Conservation (phyloP, 2,329 filamentous ascomycete genomes). For the Bretziella fagacearum region DNA sequence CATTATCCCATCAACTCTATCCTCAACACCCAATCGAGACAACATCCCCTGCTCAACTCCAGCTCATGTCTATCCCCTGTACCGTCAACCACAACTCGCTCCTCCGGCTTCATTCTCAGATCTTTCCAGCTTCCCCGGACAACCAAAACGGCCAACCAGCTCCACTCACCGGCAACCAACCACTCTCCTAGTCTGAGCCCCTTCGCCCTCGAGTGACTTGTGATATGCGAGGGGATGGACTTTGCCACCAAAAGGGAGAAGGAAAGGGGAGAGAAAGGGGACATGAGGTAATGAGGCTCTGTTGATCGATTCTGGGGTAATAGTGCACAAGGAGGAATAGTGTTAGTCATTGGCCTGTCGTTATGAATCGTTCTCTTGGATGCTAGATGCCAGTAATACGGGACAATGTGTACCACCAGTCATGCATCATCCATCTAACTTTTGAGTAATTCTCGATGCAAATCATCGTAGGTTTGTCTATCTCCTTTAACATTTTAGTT, state of each 20-base stretch:
- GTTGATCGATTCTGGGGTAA: neutral
- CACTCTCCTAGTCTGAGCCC: too few relatives aligned
- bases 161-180: neutral
- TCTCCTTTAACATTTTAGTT: too few relatives aligned
- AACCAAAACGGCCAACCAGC: too few relatives aligned
- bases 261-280: neutral
- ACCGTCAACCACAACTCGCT: neutral
- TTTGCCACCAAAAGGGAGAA: neutral
- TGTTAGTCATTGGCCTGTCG: neutral
- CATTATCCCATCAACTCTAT: too few relatives aligned
- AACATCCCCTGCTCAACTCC: too few relatives aligned
- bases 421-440: neutral
- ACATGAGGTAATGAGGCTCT: neutral
- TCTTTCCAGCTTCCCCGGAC: slow-evolving; percentile 4
- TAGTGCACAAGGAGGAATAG: neutral
- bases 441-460: neutral
- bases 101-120: slow-evolving; percentile 9
- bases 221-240: too few relatives aligned
- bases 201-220: too few relatives aligned
- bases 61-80: too few relatives aligned
- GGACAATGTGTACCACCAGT: neutral
- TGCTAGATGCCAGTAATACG: neutral
- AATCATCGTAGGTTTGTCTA: too few relatives aligned
- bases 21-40: too few relatives aligned
- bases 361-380: neutral